These are phyloP conservation scores for Parastagonospora nodorum DNA, from an alignment of 2,329 filamentous ascomycete genomes.

Conservation along the genomic window DNA sequence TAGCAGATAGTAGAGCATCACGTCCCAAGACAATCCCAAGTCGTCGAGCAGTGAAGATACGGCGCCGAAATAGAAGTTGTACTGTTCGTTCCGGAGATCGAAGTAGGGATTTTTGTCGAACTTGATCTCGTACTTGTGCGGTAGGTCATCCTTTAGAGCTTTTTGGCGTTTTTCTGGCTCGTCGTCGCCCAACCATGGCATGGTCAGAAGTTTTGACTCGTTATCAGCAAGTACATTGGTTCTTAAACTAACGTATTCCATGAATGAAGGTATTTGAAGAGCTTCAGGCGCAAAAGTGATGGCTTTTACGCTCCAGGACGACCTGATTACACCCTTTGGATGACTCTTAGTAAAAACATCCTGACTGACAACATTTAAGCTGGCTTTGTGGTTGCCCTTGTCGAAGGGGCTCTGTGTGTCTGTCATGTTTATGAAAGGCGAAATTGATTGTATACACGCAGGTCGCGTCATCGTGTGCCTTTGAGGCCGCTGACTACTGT, in stretches of 20 bases:
- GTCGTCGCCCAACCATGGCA: constrained; percentile 32
- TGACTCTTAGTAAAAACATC: constrained; percentile 20
- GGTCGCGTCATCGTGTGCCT: constrained; percentile 1
- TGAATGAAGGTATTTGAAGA: constrained; percentile 43
- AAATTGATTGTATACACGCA: constrained; percentile 21
- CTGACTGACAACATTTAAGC: constrained; percentile 14
- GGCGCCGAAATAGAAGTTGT: constrained; percentile 42
- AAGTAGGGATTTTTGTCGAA: constrained; percentile 29
- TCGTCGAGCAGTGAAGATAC: constrained; percentile 43
- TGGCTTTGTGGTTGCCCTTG: constrained; percentile 1
- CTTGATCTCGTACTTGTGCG: constrained; percentile 33
- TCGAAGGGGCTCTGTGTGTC: constrained; percentile 17
- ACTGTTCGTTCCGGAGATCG: constrained; percentile 43
- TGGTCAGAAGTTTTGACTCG: constrained; percentile 46
- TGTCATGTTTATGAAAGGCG: constrained; percentile 30
- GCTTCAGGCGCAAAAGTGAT: constrained; percentile 24
- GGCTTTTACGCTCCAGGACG: constrained; percentile 6
- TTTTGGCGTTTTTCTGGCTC: constrained; percentile 30
- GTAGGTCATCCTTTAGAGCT: constrained; percentile 31
- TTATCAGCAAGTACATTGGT: constrained; percentile 51
- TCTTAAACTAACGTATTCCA: constrained; percentile 49
- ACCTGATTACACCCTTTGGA: constrained; percentile 13
- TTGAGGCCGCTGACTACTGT: constrained; percentile 1
- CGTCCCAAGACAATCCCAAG: constrained; percentile 42
- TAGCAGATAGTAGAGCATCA: constrained; percentile 48